phyloP scores from a whole-genome alignment of 1,139 yeast genomes.

The Yamadazyma kanchanaburiensis region DNA sequence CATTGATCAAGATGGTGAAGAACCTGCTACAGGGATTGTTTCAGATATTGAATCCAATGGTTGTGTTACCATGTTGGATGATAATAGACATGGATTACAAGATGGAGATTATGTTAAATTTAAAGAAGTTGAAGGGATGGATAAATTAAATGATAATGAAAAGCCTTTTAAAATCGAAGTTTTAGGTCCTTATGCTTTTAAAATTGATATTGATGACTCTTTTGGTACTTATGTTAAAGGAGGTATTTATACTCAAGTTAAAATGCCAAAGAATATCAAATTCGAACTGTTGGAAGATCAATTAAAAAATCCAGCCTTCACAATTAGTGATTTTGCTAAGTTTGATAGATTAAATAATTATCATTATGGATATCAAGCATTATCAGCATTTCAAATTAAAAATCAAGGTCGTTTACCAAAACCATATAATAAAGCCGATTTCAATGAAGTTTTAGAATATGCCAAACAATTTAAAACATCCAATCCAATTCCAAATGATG shows the following conservation, averaged over 20 bases:
- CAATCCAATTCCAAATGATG: slow-evolving; percentile 59
- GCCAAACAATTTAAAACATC: slow-evolving; percentile 60
- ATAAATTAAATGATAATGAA: slow-evolving; percentile 61
- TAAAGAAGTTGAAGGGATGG: slow-evolving; percentile 78
- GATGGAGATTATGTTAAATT: slow-evolving; percentile 90
- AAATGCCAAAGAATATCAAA: slow-evolving; percentile 63
- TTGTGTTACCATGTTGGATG: slow-evolving; percentile 88
- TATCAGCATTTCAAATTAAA: slow-evolving; percentile 66
- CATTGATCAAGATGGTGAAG: slow-evolving; percentile 88
- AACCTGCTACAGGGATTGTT: slow-evolving; percentile 80
- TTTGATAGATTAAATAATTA: slow-evolving; percentile 88
- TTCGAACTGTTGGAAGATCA: slow-evolving; percentile 68
- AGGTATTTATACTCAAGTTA: slow-evolving; percentile 90
- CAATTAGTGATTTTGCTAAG: slow-evolving; percentile 86
- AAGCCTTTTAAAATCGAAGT: slow-evolving; percentile 74
- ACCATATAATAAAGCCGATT: slow-evolving; percentile 75
- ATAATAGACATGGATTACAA: slow-evolving; percentile 87
- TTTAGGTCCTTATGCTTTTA: slow-evolving; percentile 90
- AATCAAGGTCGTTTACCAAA: slow-evolving; percentile 70
- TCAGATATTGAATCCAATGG: slow-evolving; percentile 89
- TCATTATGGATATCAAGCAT: slow-evolving; percentile 89
- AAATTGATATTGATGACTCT: slow-evolving; percentile 48
- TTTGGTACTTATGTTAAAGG: slow-evolving; percentile 73
- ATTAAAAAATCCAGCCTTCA: slow-evolving; percentile 71
- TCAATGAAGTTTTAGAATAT: slow-evolving; percentile 59